Evolutionary conservation across 2,329 filamentous ascomycete genomes (phyloP).

Genomic region (Pseudopithomyces maydicus): DNA sequence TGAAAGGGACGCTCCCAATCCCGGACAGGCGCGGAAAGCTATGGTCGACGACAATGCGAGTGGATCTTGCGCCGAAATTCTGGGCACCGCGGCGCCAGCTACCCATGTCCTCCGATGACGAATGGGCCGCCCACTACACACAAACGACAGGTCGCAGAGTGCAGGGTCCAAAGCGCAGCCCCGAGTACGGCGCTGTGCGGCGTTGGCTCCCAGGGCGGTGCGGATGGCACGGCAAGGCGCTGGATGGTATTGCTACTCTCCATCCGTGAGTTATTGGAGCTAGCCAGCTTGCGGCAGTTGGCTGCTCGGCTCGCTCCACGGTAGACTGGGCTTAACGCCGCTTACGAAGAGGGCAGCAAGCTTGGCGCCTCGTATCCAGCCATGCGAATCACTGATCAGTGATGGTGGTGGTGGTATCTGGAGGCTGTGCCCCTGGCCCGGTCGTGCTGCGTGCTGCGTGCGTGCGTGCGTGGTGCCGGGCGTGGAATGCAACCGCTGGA

Average conservation of each 20-base stretch:
- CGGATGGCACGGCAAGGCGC: conserved; percentile 1
- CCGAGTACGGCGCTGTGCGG: conserved; percentile 5
- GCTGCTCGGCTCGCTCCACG: background rate
- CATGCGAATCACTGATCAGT: too few relatives aligned
- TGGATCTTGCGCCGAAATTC: conserved; percentile 11
- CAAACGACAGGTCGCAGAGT: background rate
- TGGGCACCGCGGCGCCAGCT: conserved; percentile 10
- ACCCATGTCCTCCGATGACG: conserved; percentile 2
- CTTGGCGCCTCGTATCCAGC: too few relatives aligned
- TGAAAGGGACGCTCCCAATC: background rate
- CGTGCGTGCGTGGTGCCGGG: too few relatives aligned
- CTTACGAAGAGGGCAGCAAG: too few relatives aligned
- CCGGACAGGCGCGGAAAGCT: conserved; percentile 2
- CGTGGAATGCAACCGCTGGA: background rate
- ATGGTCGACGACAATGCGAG: background rate
- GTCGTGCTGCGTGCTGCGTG: too few relatives aligned
- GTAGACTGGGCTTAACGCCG: too few relatives aligned
- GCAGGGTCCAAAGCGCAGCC: background rate
- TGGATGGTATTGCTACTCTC: background rate
- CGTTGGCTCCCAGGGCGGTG: background rate
- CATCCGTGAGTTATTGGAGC: conserved; percentile 5
- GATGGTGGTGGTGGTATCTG: too few relatives aligned
- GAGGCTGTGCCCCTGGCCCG: too few relatives aligned
- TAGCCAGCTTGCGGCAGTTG: background rate
- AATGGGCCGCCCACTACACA: background rate